Evolutionary conservation across 495 filamentous ascomycete genomes (phyloP).

Genomic region (Aspergillus bridgeri): DNA sequence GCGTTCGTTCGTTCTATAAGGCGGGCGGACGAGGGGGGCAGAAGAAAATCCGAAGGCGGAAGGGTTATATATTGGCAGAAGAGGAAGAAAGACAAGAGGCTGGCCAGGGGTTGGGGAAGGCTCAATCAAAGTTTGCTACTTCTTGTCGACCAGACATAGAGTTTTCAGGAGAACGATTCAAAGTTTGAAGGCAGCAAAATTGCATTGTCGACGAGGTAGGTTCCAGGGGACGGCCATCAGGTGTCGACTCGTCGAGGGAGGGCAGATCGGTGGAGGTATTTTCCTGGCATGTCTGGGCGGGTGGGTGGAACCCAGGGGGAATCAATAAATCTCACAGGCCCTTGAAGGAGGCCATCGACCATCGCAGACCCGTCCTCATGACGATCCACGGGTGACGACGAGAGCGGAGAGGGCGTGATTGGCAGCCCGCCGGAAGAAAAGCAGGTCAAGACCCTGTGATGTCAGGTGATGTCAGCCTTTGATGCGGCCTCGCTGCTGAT

Average conservation of each 20-base stretch:
- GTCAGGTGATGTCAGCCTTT: too few relatives aligned
- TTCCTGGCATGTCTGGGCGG: constrained; percentile 1
- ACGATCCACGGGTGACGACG: constrained; percentile 20
- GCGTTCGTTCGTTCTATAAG: not conserved
- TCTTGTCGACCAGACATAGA: not conserved
- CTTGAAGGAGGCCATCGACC: not conserved
- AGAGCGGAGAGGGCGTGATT: constrained; percentile 2
- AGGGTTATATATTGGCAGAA: not conserved
- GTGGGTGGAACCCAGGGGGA: not conserved
- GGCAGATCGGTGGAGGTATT: constrained; percentile 10
- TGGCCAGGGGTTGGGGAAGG: not conserved
- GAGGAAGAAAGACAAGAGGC: not conserved
- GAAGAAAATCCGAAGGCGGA: not conserved
- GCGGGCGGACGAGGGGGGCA: too few relatives aligned
- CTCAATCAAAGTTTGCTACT: not conserved
- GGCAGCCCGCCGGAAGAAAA: not conserved
- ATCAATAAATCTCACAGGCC: constrained; percentile 10
- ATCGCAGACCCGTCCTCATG: constrained; percentile 3
- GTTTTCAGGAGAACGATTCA: constrained; percentile 6
- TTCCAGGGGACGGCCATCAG: constrained; percentile 4
- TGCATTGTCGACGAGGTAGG: constrained; percentile 15
- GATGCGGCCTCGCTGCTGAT: not conserved
- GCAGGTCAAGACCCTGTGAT: not conserved
- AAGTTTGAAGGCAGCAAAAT: constrained; percentile 21
- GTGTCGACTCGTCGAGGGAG: not conserved